Base-by-base conservation (phyloP, 2,329 filamentous ascomycete species). In the Fusarium sp. region DNA sequence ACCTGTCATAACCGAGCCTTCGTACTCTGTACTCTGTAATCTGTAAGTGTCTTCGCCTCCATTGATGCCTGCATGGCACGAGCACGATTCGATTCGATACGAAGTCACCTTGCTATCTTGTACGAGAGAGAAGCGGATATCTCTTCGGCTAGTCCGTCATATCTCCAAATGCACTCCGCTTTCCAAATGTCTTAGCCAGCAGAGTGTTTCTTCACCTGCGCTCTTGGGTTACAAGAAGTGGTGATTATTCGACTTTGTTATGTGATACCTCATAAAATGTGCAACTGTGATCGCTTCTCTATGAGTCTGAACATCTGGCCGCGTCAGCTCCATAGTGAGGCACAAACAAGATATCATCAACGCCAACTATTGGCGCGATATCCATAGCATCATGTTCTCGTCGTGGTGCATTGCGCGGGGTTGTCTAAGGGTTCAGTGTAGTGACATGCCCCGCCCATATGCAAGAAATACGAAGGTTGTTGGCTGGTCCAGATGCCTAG, bases 391-490 rank as follows among this genome's bases (percentile, higher is more conserved):
- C 73, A 75, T 75, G 58, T 51, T 61, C 63, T 75, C 73, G 73
- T 75, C 53, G 73, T 57, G 59, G 50, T 72, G 73, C 70, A 63
- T 70, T 55, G 36, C 66, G 69, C 63, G 61, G 69, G 59, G 73
- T 75, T 54, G 28, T 62, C 50, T 36, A 73, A 69, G 63, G 53
- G 67, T 58, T 66, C 67, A 70, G 66, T 70, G 63, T 59, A 70
- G 66, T 66, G 63, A 51, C 69, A 55, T 63, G 57, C 63, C 58
- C 69, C 68, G 59, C 69, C 51, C 47, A 66, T 35, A 66, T 61
- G 74, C 64, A 74, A 70, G 73, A 66, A 75, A 75, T 76, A 75
- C 74, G 74, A 75, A 70, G n/a, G 58, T 57, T 64, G 47, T 59
- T 55, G 65, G 58, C 59, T 57, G 59, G 66, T 45, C 69, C 59